A percentile compares a stretch with the other conserved stretches of the same genome.
These are phyloP conservation scores for Teunomyces pallodes DNA, from an alignment of 805 yeast genomes.

Conservation along the genomic window DNA sequence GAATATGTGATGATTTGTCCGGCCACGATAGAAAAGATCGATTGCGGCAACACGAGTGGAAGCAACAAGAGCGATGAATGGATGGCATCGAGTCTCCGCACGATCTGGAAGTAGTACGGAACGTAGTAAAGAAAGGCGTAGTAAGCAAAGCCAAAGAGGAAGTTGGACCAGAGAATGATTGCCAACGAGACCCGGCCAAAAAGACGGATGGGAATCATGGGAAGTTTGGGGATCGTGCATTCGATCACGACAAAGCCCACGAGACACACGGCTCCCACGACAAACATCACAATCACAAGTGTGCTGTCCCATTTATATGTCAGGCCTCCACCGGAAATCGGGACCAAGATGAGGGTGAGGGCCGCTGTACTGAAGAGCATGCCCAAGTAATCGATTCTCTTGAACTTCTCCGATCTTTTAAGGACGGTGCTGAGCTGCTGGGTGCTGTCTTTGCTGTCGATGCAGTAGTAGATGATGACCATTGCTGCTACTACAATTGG, in stretches of 20 bases:
- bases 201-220: constrained; percentile 30
- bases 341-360: constrained; percentile 10
- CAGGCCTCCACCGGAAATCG: constrained; percentile 17
- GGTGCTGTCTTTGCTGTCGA: constrained; percentile 12
- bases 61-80: constrained; percentile 19
- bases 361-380: constrained; percentile 11
- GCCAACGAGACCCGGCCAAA: constrained; percentile 21
- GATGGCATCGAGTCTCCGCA: constrained; percentile 19
- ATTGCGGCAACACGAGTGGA: constrained; percentile 24
- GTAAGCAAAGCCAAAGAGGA: constrained; percentile 28
- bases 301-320: constrained; percentile 14
- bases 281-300: constrained; percentile 13
- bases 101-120: constrained; percentile 25
- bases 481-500: constrained; percentile 15
- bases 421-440: constrained; percentile 21
- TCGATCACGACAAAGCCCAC: constrained; percentile 23
- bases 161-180: constrained; percentile 19
- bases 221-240: constrained; percentile 26
- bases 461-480: constrained; percentile 12
- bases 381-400: constrained; percentile 15
- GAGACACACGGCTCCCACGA: constrained; percentile 18
- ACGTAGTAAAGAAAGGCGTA: constrained; percentile 22
- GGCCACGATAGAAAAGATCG: constrained; percentile 18
- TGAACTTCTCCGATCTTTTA: constrained; percentile 33
- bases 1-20: constrained; percentile 16